These are phyloP conservation scores for Amaranthus hypochondriacus DNA, from an alignment of 148 eudicot genomes.

Conservation along the genomic window DNA sequence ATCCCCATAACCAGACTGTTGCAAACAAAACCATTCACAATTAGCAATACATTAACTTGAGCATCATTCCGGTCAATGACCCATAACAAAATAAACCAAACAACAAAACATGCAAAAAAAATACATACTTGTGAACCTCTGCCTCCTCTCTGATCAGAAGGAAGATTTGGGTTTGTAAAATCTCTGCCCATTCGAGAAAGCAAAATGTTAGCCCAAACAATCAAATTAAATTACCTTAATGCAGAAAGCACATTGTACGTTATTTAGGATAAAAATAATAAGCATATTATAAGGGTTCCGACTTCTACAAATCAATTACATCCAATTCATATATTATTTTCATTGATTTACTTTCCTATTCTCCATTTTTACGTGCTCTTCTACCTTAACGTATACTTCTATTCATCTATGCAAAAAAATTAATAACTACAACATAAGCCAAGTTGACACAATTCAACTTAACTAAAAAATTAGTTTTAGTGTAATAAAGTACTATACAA, in stretches of 20 bases:
- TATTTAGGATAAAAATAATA: neutral
- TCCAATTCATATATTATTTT: no score
- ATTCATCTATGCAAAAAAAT: no score
- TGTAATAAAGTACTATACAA: no score
- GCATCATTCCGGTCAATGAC: slow-evolving; percentile 5
- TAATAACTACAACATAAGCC: no score
- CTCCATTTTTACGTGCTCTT: no score
- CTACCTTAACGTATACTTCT: no score
- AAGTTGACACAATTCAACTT: no score
- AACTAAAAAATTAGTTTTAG: no score
- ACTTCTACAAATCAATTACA: neutral
- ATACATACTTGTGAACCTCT: slow-evolving; percentile 33
- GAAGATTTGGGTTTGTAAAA: slow-evolving; percentile 41
- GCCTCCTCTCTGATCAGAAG: slow-evolving; percentile 40
- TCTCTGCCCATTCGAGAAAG: slow-evolving; percentile 25
- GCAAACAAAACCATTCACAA: slow-evolving; percentile 5
- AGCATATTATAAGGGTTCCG: neutral
- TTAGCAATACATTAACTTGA: neutral
- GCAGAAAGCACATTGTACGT: neutral
- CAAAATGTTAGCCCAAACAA: slow-evolving; percentile 5
- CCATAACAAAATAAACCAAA: neutral
- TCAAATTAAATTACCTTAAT: neutral
- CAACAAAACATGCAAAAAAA: neutral
- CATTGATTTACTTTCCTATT: no score
- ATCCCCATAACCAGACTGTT: slow-evolving; percentile 81